Base-by-base conservation (phyloP, 2,329 filamentous ascomycete species). In the Teratosphaeria gauchensis region DNA sequence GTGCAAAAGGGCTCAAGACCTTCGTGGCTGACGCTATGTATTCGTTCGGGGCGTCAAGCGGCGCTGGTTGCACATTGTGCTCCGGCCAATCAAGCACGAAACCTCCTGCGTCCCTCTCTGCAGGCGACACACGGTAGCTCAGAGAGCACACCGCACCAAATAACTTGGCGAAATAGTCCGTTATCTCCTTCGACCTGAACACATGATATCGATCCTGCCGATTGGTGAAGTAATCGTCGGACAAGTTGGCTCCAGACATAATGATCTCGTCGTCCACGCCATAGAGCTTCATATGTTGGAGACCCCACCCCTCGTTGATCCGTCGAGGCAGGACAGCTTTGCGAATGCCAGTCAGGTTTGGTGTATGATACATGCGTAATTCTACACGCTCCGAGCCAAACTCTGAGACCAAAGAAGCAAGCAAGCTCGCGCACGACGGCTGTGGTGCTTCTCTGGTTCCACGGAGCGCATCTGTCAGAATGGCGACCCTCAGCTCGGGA, bases 221-320 rank as follows among this genome's bases (percentile, higher is more conserved):
- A 67, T 97, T 94, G 46, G 91, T 96, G 68, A 99, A 99, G 74
- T 99, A 99, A 70, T 99, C 92, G 51, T 82, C 84, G 0, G 90
- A 96, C 6, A 99, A 77, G 66, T 99, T 99, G 16, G 94, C 94
- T 84, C 91, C 92, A 7, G 92, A 95, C 67, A 99, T 84, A 64
- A 99, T 92, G 59, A 99, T 88, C 73, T 96, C 91, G 69, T 99
- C 91, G 67, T 99, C 94, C 24, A 96, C 78, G 0, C 94, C 94
- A 67, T 99, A 99, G 0, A 99, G 79, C 80, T 99, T 99, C 92
- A 99, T 99, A 71, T 99, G 94, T 72, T 99, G 94, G 61, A 99
- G 76, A 1, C 94, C 94, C 94, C 94, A 99, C 19, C 94, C 94
- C 75, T 99, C 94, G 66, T 99, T 99, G 71, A 99, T 92, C 21